Conservation (phyloP, 495 filamentous ascomycete species). For the Cryomyces minteri region DNA sequence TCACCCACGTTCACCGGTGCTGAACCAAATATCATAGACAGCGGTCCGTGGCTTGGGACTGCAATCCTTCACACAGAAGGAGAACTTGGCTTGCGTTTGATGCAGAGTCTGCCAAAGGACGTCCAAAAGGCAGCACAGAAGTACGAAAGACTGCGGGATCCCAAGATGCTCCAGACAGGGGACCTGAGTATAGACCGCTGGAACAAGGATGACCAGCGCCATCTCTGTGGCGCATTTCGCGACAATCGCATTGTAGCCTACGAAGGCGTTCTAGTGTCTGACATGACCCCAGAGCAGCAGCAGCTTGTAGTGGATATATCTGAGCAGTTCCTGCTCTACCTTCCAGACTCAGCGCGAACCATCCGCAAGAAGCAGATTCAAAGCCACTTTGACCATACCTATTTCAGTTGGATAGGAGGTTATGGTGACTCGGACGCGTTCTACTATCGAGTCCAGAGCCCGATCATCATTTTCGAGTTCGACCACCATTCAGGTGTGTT, state of each 20-base stretch:
- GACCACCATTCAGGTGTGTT: slow-evolving; percentile 70
- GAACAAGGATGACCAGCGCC: slow-evolving; percentile 58
- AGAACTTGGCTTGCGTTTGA: slow-evolving; percentile 37
- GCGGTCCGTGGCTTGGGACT: slow-evolving; percentile 38
- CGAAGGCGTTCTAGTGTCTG: slow-evolving; percentile 42
- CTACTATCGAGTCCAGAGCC: slow-evolving; percentile 59
- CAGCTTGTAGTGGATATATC: slow-evolving; percentile 34
- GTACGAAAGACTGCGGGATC: slow-evolving; percentile 44
- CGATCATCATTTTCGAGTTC: slow-evolving; percentile 54
- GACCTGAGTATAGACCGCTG: slow-evolving; percentile 34
- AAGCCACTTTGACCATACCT: slow-evolving; percentile 41
- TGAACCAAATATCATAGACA: slow-evolving; percentile 56
- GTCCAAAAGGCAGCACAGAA: slow-evolving; percentile 32
- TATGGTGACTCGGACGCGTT: slow-evolving; percentile 46
- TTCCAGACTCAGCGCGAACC: slow-evolving; percentile 32
- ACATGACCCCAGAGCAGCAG: slow-evolving; percentile 28
- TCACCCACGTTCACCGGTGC: slow-evolving; percentile 60
- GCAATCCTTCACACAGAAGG: slow-evolving; percentile 47
- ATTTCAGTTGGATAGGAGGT: slow-evolving; percentile 59
- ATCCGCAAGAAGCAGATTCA: slow-evolving; percentile 32
- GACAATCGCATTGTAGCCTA: slow-evolving; percentile 61
- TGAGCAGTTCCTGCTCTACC: slow-evolving; percentile 41
- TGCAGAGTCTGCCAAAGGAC: slow-evolving; percentile 38
- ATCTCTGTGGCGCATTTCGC: slow-evolving; percentile 53
- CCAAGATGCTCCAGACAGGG: slow-evolving; percentile 33